A percentile compares a stretch with the other conserved stretches of the same genome.
Conservation (phyloP, 768 basidiomycete genomes). For the Kwoniella bestiolae region DNA sequence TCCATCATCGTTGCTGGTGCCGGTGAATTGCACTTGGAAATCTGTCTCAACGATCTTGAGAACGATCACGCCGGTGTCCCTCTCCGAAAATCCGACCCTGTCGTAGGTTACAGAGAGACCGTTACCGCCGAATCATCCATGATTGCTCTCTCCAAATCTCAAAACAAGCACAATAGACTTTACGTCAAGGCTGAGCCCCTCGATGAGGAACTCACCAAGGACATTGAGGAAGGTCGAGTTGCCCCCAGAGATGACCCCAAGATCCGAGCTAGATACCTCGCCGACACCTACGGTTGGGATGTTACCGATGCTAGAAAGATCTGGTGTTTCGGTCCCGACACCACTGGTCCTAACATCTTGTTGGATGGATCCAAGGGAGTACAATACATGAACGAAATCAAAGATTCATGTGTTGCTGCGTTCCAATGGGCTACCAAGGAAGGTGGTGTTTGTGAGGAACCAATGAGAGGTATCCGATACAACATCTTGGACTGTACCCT, state of each 20-base stretch:
- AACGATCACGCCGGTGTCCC: slow-evolving; percentile 99
- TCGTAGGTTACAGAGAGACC: slow-evolving; percentile 97
- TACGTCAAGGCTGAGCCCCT: slow-evolving; percentile 91
- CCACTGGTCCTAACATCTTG: slow-evolving; percentile 92
- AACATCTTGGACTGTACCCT: slow-evolving; percentile 96
- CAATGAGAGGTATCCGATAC: slow-evolving; percentile 96
- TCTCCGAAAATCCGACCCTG: slow-evolving; percentile 91
- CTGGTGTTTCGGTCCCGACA: slow-evolving; percentile 99
- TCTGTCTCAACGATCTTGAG: slow-evolving; percentile 99
- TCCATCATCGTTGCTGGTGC: slow-evolving; percentile 99
- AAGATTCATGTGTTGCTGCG: slow-evolving; percentile 98
- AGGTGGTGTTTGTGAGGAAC: slow-evolving; percentile 94
- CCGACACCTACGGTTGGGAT: slow-evolving; percentile 97
- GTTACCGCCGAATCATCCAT: slow-evolving; percentile 95
- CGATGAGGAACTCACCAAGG: slow-evolving; percentile 89
- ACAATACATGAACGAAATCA: slow-evolving; percentile 99
- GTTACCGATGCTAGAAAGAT: slow-evolving; percentile 99
- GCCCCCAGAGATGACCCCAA: slow-evolving; percentile 97
- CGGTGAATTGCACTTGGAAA: slow-evolving; percentile 98
- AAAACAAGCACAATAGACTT: slow-evolving; percentile 99
- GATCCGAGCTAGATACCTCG: slow-evolving; percentile 88
- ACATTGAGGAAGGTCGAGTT: slow-evolving; percentile 85
- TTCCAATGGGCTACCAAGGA: slow-evolving; percentile 99
- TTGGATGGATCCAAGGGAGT: slow-evolving; percentile 99
- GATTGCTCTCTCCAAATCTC: slow-evolving; percentile 95